Base-by-base conservation (phyloP, 345 rosid species). In the Hibiscus tridactylites region DNA sequence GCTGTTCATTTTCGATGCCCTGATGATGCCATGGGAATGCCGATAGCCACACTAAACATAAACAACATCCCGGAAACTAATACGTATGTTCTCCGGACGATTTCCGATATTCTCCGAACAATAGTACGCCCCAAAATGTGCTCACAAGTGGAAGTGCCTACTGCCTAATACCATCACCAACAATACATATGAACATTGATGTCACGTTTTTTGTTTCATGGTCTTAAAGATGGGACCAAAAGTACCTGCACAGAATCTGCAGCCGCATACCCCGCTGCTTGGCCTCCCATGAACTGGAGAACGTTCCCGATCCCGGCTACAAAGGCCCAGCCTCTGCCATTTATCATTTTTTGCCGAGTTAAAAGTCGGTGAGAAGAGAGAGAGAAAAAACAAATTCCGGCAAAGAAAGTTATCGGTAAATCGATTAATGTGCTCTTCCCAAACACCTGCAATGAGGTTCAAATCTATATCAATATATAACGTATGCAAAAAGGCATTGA, bases 191-290 rank as follows among this genome's bases (percentile, higher is more conserved):
- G 52, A 64, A 37, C 16, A 42, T 65, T 2, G 17, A 65, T 65
- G 17, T 65, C 0, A 44, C 21, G 53, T 64, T n/a, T 17, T n/a
- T 53, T 53, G 2, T 19, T 39, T 4, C 42, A 19, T 19, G 50
- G 52, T 17, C 5, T 65, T 26, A 11, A 46, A 44, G 35, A 19
- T 21, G 13, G 58, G 8, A 47, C 2, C 6, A 6, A n/a, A 26
- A 26, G 54, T 65, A 70, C 73, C 92, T 90, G 96, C 71, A 93
- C 96, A 17, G 92, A 88, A 74, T 85, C 93, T 26, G 98, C 97
- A 2, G 93, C 98, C 33, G 92, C 97, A 73, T 89, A 93, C 29
- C 96, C 97, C 52, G 92, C 96, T 0, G 98, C 93, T 78, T 93
- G 91, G 65, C 98, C 98, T 0, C 91, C 93, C 89, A 90, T 90